phyloP scores from a whole-genome alignment of 2,329 filamentous ascomycete genomes.

The Cladosporium sp. region DNA sequence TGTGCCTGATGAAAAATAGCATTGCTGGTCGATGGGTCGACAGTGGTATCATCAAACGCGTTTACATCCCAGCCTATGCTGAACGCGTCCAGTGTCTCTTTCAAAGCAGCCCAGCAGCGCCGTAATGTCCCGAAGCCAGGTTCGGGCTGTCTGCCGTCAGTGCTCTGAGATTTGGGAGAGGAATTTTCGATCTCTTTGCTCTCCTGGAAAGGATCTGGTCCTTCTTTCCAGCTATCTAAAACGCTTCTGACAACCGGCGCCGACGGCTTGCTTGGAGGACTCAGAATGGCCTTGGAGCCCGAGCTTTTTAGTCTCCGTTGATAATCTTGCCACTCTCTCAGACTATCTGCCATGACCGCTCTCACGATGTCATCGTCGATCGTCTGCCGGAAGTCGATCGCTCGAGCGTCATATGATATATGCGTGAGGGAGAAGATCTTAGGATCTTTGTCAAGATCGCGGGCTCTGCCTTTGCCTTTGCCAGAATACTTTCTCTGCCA shows the following conservation, averaged over 20 bases:
- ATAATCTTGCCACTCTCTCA: background rate
- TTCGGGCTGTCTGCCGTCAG: too few relatives aligned
- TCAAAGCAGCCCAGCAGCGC: constrained; percentile 6
- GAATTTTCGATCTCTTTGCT: background rate
- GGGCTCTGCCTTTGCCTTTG: background rate
- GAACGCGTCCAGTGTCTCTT: constrained; percentile 5
- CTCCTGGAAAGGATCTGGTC: background rate
- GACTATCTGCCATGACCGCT: background rate
- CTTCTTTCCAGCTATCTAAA: background rate
- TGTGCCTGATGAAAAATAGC: too few relatives aligned
- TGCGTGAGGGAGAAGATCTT: background rate
- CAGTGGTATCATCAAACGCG: background rate
- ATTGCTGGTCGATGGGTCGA: too few relatives aligned
- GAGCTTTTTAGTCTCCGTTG: background rate
- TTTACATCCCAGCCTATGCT: background rate
- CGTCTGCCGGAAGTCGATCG: background rate
- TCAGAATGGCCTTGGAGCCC: background rate
- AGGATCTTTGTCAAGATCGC: background rate
- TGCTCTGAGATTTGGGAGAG: too few relatives aligned
- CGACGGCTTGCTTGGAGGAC: background rate
- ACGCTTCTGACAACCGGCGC: background rate
- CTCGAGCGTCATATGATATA: background rate
- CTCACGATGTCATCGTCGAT: background rate
- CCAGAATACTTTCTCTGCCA: background rate
- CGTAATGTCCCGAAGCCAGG: background rate